These are phyloP conservation scores for Dunaliella primolecta DNA, from an alignment of 139 green algal species.

Conservation along the genomic window DNA sequence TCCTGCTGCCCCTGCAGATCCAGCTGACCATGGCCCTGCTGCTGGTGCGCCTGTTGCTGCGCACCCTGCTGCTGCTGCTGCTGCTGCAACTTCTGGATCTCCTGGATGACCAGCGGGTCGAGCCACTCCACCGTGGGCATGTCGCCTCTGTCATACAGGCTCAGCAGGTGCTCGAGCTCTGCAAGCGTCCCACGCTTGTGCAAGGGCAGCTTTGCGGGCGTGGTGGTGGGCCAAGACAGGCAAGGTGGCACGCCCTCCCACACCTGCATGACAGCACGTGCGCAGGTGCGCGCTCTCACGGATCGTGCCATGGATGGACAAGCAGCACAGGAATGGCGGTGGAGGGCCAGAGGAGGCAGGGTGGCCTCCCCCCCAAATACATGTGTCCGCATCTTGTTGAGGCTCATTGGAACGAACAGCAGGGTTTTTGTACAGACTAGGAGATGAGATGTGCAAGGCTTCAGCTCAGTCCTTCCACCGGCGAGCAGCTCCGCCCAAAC, in stretches of 20 bases:
- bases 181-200: slow-evolving; percentile 47
- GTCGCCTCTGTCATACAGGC: slow-evolving; percentile 75
- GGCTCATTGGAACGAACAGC: no score
- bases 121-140: slow-evolving; percentile 72
- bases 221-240: slow-evolving; percentile 44
- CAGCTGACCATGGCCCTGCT: background rate
- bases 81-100: background rate
- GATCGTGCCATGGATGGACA: no score
- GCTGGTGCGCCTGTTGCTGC: slow-evolving; percentile 1
- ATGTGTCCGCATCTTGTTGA: no score
- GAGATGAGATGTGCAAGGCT: no score
- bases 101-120: slow-evolving; percentile 68
- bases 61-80: background rate
- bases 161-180: slow-evolving; percentile 67
- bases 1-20: background rate
- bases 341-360: no score
- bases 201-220: slow-evolving; percentile 75
- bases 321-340: no score
- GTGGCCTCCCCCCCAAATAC: no score
- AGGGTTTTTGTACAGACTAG: no score
- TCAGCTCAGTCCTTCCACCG: no score
- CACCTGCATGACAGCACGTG: slow-evolving; percentile 39
- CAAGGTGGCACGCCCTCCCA: slow-evolving; percentile 56
- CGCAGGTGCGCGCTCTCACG: no score
- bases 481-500: no score